Evolutionary conservation across 768 basidiomycete genomes (phyloP).

Genomic region (Heimioporus sp.): DNA sequence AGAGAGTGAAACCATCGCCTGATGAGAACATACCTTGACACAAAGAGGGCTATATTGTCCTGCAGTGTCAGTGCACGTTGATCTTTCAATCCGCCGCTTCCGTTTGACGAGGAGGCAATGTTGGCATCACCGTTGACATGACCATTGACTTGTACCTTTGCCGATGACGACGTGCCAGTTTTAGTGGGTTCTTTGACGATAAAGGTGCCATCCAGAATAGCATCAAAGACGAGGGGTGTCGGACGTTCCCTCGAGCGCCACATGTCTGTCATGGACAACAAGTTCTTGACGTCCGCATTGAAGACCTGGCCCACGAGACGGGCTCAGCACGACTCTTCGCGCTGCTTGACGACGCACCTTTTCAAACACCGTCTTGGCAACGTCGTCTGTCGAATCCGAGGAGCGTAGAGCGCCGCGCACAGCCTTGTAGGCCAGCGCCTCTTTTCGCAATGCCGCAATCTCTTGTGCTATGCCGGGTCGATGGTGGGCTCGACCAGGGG

Average conservation of each 20-base stretch:
- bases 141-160: constrained; percentile 28
- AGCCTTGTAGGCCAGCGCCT: constrained; percentile 83
- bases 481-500: not conserved
- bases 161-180: constrained; percentile 8
- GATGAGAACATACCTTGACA: constrained; percentile 63
- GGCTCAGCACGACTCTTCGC: not conserved
- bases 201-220: constrained; percentile 66
- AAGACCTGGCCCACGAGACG: constrained; percentile 62
- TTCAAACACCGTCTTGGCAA: constrained; percentile 73
- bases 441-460: constrained; percentile 85
- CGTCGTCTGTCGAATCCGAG: constrained; percentile 37
- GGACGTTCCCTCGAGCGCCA: constrained; percentile 92
- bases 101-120: constrained; percentile 9
- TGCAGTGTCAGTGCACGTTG: constrained; percentile 73
- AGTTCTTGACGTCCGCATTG: constrained; percentile 79
- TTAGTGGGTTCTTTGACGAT: constrained; percentile 33
- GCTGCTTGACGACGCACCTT: constrained; percentile 55
- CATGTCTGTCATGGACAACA: constrained; percentile 95
- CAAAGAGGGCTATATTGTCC: constrained; percentile 82
- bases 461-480: constrained; percentile 62
- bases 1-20: not conserved
- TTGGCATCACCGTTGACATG: constrained; percentile 13
- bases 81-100: constrained; percentile 61
- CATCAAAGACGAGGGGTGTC: constrained; percentile 77
- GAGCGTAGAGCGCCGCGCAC: constrained; percentile 70